Percentiles rank a stretch among this genome's conserved stretches.
Evolutionary conservation across 371 early-diverging fungal genomes (phyloP).

Genomic region (Mucor irregularis): DNA sequence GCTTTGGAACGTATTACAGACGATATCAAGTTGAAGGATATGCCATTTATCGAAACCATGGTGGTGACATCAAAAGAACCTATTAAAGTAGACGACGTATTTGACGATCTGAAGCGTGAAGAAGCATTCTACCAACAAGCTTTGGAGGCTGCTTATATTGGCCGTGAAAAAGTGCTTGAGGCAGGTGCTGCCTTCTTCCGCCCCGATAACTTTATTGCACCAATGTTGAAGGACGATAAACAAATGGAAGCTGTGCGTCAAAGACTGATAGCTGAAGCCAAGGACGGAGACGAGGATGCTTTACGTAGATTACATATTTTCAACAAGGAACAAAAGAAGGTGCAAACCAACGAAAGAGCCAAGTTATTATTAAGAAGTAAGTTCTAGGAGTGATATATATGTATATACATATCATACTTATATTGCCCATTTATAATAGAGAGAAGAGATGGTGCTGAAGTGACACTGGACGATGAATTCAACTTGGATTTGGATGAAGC

Average conservation of each 20-base stretch:
- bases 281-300: constrained; percentile 30
- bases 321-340: constrained; percentile 25
- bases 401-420: neutral
- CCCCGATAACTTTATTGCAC: constrained; percentile 95
- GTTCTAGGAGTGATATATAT: neutral
- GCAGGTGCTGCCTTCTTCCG: constrained; percentile 78
- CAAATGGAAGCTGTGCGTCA: constrained; percentile 80
- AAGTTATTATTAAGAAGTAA: constrained; percentile 27
- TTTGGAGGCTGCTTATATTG: constrained; percentile 75
- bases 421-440: constrained; percentile 6
- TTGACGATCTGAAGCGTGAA: constrained; percentile 91
- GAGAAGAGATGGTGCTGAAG: constrained; percentile 27
- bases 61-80: constrained; percentile 70
- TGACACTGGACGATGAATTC: constrained; percentile 25
- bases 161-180: constrained; percentile 54
- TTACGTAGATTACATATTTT: constrained; percentile 24
- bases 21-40: constrained; percentile 66
- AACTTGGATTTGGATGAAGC: constrained; percentile 32
- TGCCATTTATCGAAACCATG: constrained; percentile 86
- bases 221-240: constrained; percentile 95
- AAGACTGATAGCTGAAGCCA: constrained; percentile 20
- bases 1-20: constrained; percentile 61
- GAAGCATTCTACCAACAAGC: constrained; percentile 90
- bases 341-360: constrained; percentile 15
- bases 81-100: constrained; percentile 61